Conservation (phyloP, 192 early-diverging fungal species). For the Rhizophagus prolifer region DNA sequence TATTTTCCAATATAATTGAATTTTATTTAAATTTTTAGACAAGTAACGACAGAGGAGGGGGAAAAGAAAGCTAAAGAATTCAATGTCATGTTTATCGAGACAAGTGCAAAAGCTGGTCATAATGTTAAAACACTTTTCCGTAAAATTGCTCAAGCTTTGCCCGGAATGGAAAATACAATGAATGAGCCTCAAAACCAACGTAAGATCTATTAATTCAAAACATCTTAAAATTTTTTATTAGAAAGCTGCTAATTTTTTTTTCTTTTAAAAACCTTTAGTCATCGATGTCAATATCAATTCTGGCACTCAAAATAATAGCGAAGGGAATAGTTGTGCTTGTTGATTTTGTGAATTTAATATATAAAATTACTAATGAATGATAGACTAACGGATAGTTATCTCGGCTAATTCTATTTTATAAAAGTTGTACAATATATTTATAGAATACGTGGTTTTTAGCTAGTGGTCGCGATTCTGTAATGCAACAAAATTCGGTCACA, state of each 20-base stretch:
- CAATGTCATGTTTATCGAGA: conserved; percentile 99
- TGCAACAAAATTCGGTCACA: no score
- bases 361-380: background rate
- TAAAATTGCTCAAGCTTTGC: conserved; percentile 92
- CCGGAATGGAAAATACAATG: conserved; percentile 74
- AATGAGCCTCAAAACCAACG: conserved; percentile 46
- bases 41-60: conserved; percentile 95
- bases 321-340: conserved; percentile 57
- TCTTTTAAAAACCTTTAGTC: conserved; percentile 30
- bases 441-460: no score
- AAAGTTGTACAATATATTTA: no score
- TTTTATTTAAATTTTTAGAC: conserved; percentile 43
- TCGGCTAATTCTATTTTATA: no score
- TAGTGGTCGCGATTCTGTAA: no score
- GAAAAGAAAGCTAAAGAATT: conserved; percentile 97
- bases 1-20: background rate
- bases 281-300: conserved; percentile 58
- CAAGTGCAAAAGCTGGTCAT: conserved; percentile 97
- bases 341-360: conserved; percentile 27
- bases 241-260: background rate
- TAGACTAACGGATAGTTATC: background rate
- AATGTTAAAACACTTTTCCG: conserved; percentile 98
- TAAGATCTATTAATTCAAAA: background rate
- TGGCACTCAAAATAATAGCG: conserved; percentile 40
- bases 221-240: background rate